Conservation (phyloP, 2,329 filamentous ascomycete genomes). For the Xylariomycetidae sp. region DNA sequence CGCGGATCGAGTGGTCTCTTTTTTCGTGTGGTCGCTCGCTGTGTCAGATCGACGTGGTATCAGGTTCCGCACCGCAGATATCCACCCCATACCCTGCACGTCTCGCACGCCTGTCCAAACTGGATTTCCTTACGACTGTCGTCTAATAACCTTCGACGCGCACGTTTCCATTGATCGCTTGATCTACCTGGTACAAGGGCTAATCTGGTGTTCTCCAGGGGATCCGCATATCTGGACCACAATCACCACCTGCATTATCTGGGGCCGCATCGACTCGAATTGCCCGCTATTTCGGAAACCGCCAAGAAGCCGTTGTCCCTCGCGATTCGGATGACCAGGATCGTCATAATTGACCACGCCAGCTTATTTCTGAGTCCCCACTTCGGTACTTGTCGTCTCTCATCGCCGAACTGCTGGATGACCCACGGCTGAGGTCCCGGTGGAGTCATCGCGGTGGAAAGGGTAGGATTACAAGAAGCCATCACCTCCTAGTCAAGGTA, state of each 20-base stretch:
- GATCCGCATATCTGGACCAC: too few species aligned
- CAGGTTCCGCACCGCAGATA: slow-evolving; percentile 4
- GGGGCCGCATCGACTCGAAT: slow-evolving; percentile 14
- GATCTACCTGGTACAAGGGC: too few species aligned
- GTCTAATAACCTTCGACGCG: too few species aligned
- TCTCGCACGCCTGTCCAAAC: slow-evolving; percentile 22
- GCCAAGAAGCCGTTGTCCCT: slow-evolving; percentile 15
- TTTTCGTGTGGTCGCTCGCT: too few species aligned
- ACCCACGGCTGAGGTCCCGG: slow-evolving; percentile 20
- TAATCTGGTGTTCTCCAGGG: too few species aligned
- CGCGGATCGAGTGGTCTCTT: too few species aligned
- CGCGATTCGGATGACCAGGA: slow-evolving; percentile 9
- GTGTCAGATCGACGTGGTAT: slow-evolving; percentile 11
- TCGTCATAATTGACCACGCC: slow-evolving; percentile 13
- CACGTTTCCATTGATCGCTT: background rate
- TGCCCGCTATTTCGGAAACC: slow-evolving; percentile 17
- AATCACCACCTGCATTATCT: slow-evolving; percentile 5
- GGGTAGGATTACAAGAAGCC: slow-evolving; percentile 19
- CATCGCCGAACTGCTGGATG: slow-evolving; percentile 20
- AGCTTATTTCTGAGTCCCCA: slow-evolving; percentile 14
- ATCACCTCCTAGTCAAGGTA: slow-evolving; percentile 5
- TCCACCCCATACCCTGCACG: slow-evolving; percentile 19
- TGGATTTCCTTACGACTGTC: slow-evolving; percentile 5
- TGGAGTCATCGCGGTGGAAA: slow-evolving; percentile 21
- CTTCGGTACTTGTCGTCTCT: slow-evolving; percentile 7